phyloP scores from a whole-genome alignment of 345 rosid species.

The Aethionema arabicum region DNA sequence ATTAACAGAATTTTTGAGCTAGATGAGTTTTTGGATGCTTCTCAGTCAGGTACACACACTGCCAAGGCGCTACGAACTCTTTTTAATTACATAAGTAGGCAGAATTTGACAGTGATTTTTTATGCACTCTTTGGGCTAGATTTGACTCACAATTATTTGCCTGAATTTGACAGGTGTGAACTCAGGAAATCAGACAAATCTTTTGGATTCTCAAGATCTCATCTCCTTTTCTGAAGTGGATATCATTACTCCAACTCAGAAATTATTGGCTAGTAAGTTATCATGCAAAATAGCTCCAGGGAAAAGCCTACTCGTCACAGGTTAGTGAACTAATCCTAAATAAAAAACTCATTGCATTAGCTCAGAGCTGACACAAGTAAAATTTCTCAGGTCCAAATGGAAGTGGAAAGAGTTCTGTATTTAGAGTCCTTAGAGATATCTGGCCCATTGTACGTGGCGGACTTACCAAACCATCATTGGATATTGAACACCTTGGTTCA shows the following conservation, averaged over 20 bases:
- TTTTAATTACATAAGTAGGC: constrained; percentile 7
- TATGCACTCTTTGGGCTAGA: constrained; percentile 1
- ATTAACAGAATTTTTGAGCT: constrained; percentile 90
- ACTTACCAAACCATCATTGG: constrained; percentile 65
- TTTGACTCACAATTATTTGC: not conserved
- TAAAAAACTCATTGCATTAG: constrained; percentile 20
- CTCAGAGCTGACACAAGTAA: constrained; percentile 34
- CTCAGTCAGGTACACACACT: constrained; percentile 62
- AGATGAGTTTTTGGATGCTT: constrained; percentile 88
- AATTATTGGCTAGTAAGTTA: constrained; percentile 82
- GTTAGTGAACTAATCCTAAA: constrained; percentile 48
- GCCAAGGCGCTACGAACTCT: not conserved
- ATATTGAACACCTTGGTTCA: constrained; percentile 51
- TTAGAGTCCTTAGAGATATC: constrained; percentile 90
- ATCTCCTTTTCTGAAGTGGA: constrained; percentile 78
- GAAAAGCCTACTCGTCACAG: constrained; percentile 92
- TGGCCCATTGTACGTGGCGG: constrained; percentile 96
- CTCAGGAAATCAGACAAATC: constrained; percentile 37
- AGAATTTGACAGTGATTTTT: constrained; percentile 6
- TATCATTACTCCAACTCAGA: constrained; percentile 86
- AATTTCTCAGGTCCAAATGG: constrained; percentile 84
- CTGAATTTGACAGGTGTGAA: constrained; percentile 29
- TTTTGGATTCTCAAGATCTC: constrained; percentile 45
- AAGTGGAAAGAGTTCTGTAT: constrained; percentile 92
- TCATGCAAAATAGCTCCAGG: constrained; percentile 72